phyloP scores from a whole-genome alignment of 768 basidiomycete genomes.

The Mycena vulgaris region DNA sequence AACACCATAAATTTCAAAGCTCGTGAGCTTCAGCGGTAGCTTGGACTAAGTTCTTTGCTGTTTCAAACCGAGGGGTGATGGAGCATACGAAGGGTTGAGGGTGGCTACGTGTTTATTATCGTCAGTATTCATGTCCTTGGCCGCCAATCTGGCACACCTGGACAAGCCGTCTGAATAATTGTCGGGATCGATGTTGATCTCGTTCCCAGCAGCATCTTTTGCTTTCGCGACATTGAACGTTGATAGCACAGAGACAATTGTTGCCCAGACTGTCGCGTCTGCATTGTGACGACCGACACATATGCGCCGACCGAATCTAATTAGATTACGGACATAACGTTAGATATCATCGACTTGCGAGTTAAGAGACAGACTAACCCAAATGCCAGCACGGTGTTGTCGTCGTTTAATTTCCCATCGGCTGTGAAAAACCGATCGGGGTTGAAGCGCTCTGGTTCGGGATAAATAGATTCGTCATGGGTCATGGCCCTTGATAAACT shows the following conservation, averaged over 20 bases:
- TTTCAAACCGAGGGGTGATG: slow-evolving; percentile 16
- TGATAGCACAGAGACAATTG: slow-evolving; percentile 19
- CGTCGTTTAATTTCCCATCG: background rate
- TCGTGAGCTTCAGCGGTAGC: no score
- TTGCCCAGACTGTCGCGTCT: slow-evolving; percentile 14
- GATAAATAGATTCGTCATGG: slow-evolving; percentile 11
- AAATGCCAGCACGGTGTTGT: background rate
- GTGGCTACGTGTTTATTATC: background rate
- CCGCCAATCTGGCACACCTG: background rate
- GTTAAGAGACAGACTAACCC: background rate
- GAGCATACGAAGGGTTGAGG: slow-evolving; percentile 7
- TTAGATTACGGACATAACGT: background rate
- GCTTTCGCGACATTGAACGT: slow-evolving; percentile 38
- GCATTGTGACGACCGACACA: slow-evolving; percentile 15
- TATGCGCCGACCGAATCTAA: no score
- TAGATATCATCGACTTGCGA: no score
- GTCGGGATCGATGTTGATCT: slow-evolving; percentile 45
- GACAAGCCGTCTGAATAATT: background rate
- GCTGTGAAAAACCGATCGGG: slow-evolving; percentile 10
- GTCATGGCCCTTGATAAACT: slow-evolving; percentile 18
- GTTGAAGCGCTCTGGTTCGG: slow-evolving; percentile 9
- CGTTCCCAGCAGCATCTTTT: slow-evolving; percentile 64
- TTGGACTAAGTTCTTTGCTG: slow-evolving; percentile 9
- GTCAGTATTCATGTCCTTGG: no score
- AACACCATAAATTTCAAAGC: no score